Conservation (phyloP, 805 yeast species). For the Grigorovia humatica region DNA sequence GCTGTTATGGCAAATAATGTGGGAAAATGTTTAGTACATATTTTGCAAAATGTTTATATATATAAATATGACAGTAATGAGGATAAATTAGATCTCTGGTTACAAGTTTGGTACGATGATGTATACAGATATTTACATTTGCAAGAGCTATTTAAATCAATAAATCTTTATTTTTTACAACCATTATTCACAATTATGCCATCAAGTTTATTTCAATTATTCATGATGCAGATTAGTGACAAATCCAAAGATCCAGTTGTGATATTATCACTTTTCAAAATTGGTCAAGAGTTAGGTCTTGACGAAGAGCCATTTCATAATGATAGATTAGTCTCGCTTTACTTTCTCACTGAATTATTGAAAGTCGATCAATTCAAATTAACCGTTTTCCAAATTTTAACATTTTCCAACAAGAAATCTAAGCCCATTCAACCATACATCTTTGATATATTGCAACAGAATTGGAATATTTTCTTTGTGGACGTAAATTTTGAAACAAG, state of each 20-base stretch:
- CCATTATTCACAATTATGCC: slow-evolving; percentile 43
- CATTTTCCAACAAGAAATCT: slow-evolving; percentile 53
- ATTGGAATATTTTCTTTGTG: slow-evolving; percentile 43
- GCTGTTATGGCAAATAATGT: slow-evolving; percentile 57
- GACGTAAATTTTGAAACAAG: slow-evolving; percentile 62
- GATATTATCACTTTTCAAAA: slow-evolving; percentile 44
- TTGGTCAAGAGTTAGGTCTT: slow-evolving; percentile 53
- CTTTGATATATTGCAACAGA: slow-evolving; percentile 34
- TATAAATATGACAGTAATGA: slow-evolving; percentile 17
- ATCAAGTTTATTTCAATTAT: slow-evolving; percentile 31
- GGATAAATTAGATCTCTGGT: slow-evolving; percentile 31
- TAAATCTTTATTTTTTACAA: slow-evolving; percentile 54
- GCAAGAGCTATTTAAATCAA: slow-evolving; percentile 32
- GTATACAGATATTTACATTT: slow-evolving; percentile 30
- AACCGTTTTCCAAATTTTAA: slow-evolving; percentile 48
- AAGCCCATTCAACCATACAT: slow-evolving; percentile 39
- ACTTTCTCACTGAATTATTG: slow-evolving; percentile 32
- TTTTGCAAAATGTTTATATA: slow-evolving; percentile 30
- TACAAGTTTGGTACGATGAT: slow-evolving; percentile 39
- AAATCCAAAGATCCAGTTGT: slow-evolving; percentile 28
- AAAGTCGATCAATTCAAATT: slow-evolving; percentile 37
- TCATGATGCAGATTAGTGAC: slow-evolving; percentile 17
- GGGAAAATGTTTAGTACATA: slow-evolving; percentile 43
- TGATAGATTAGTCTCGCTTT: slow-evolving; percentile 27
- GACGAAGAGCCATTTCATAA: slow-evolving; percentile 40